Evolutionary conservation across 352 stramenopile species (phyloP), one percentile per base, ranked within the genome.

Genomic region (Phytophthora pistaciae): DNA sequence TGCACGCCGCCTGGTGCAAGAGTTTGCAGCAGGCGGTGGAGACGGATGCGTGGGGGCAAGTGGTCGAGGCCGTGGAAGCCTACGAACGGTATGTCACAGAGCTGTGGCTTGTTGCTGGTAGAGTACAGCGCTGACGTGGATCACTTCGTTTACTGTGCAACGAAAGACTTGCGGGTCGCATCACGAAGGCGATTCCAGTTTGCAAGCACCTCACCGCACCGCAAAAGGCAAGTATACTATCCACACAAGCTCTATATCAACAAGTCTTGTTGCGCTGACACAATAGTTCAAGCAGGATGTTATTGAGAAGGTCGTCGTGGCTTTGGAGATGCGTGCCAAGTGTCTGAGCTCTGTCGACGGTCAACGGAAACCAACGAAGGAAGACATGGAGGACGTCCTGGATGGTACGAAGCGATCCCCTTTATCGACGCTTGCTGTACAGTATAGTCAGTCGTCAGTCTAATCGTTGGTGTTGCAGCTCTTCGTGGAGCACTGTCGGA

Each of bases 1-100:
- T 83, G 23, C 84, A 91, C 60, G 66, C 75, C 2, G 60, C 69
- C 20, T 93, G 85, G 85, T 86, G 76, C 72, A 79, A 81, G 65
- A 79, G 74, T 56, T 72, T 93, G 59, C 74, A 87, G 63, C 72
- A 79, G 40, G 85, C 84, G 2, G 75, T 93, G 29, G 72, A 93
- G 68, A 86, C 83, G 5, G 85, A 93, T 57, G 77, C 70, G 25
- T 91, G 84, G 84, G 85, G 84, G 6, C 85, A 93, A 61, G 79
- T 93, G 38, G 60, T 92, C n/a, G 85, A 93, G 55, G 84, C 85
- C 3, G 84, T 93, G n/a, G 85, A 93, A 58, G 82, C 82, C 36
- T 93, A 93, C 58, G 85, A 93, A 61, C 60, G 81, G 85, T 93
- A 60, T 14, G 74, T 72, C 4, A 36, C 5, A 14, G 54, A 36